These are phyloP conservation scores for Glycine soja DNA, from an alignment of 306 rosid species.

Conservation along the genomic window DNA sequence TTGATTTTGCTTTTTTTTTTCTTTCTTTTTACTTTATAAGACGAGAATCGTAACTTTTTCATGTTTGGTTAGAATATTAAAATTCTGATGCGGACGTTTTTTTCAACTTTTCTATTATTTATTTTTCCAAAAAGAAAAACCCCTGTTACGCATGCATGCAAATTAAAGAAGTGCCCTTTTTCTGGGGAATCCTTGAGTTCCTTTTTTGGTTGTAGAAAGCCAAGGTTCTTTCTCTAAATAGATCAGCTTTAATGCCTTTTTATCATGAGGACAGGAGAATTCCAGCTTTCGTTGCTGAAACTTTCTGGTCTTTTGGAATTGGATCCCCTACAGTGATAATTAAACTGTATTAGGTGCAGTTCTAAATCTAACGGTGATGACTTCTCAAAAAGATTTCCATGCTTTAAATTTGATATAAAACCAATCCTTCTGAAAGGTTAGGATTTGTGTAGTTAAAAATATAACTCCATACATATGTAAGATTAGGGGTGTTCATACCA, in stretches of 20 bases:
- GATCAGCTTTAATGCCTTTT: slow-evolving; percentile 19
- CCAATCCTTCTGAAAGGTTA: too few species aligned
- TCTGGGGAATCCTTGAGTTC: background rate
- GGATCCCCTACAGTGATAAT: too few species aligned
- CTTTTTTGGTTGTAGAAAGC: slow-evolving; percentile 26
- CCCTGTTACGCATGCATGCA: slow-evolving; percentile 3
- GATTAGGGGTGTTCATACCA: too few species aligned
- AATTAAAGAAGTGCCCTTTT: background rate
- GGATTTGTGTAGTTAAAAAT: too few species aligned
- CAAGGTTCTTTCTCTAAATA: slow-evolving; percentile 2
- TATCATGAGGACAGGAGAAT: slow-evolving; percentile 19
- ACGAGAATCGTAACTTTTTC: background rate
- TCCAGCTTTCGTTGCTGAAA: slow-evolving; percentile 7
- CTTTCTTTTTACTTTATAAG: background rate
- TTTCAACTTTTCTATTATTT: background rate
- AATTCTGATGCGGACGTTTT: background rate
- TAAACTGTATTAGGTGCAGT: too few species aligned
- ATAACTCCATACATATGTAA: too few species aligned
- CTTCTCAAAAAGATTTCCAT: too few species aligned
- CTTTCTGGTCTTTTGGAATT: background rate
- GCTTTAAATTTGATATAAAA: too few species aligned
- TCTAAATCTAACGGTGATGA: too few species aligned
- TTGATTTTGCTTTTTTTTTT: background rate
- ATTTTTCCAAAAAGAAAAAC: background rate
- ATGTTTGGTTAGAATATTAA: background rate